Evolutionary conservation across 73 alveolate species (phyloP), one percentile per base, ranked within the genome.

Genomic region (Durusdinium trenchii): DNA sequence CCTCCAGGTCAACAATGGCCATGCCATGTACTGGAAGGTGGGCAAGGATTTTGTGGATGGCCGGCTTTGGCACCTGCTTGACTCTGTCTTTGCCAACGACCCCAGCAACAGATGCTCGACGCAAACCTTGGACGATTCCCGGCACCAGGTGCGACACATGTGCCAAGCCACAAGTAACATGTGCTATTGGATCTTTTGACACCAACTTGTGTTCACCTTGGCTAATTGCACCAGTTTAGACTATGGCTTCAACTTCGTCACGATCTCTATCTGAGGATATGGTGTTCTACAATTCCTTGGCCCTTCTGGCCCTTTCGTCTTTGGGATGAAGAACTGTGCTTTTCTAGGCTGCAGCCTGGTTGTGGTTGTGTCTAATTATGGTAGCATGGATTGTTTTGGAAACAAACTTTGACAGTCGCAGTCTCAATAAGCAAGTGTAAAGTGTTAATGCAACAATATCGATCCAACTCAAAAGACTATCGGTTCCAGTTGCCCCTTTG

Each of bases 21-120:
- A 87, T 62, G 42, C 95, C 83, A 87, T 87, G 95, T 87, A 87
- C 62, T 87, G 95, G 95, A 87, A 87, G 85, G 85, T 61, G 85
- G 95, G 85, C 54, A 87, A 87, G 47, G 79, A 87, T 36, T 87
- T 87, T 62, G 95, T 62, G 48, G 95, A 87, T 48, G 79, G 79
- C 50, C 95, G 95, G 23, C 95, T 46, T 28, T 87, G 95, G 95
- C 95, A 87, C 35, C 51, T 87, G 95, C 84, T 87, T 46, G 95
- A 87, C 62, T 87, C 95, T 40, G 79, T 73, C 57, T 87, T 87
- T 62, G 95, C 95, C 32, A 87, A 87, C 67, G 95, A 87, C 62
- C 85, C 95, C 47, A 46, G 54, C 35, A 85, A 87, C 85, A 62
- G 95, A 35, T 46, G 40, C 89, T 46, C 42, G 89, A 36, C 51